Evolutionary conservation across 2,329 filamentous ascomycete species (phyloP), one percentile per base, ranked within the genome.

Genomic region (Blastomyces silverae): DNA sequence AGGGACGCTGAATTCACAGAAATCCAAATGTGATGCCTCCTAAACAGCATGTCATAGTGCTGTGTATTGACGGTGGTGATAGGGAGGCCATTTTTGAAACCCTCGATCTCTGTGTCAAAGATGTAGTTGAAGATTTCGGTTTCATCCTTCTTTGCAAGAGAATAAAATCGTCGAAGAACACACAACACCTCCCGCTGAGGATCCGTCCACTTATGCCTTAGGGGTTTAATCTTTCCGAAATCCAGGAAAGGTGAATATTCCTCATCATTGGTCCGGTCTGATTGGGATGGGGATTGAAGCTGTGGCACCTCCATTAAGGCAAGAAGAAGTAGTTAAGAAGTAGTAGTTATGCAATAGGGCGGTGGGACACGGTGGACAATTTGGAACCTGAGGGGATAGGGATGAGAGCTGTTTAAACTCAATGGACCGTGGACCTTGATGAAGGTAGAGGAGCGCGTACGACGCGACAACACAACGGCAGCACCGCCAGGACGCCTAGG

Each of bases 71-170:
- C 31, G 0, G 63, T 67, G 0, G 4, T 37, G 3, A 46, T 64
- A 3, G 69, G 50, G 42, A 71, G 57, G 0, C 59, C 65, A 11
- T 56, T 17, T 1, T n/a, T 3, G 7, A 75, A 71, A 0, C 71
- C 73, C 63, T 66, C 66, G 0, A 66, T 42, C 1, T 28, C 63
- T 0, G 58, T 10, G n/a, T 59, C 31, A 53, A 75, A 77, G 0
- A 70, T 62, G 0, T 59, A 13, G 13, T 71, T 75, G 37, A 78
- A 77, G 0, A 77, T 67, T 1, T 42, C 56, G 25, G 63, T 56
- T 8, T 70, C 72, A 0, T 64, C 64, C 10, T 31, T 53, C n/a
- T n/a, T 17, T n/a, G 60, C n/a, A 25, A 56, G 52, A n/a, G 15
- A 11, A 48, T 64, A 69, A 57, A 59, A 61, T 7, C 48, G 62